phyloP scores from a whole-genome alignment of 345 rosid species.

The Salix udensis region DNA sequence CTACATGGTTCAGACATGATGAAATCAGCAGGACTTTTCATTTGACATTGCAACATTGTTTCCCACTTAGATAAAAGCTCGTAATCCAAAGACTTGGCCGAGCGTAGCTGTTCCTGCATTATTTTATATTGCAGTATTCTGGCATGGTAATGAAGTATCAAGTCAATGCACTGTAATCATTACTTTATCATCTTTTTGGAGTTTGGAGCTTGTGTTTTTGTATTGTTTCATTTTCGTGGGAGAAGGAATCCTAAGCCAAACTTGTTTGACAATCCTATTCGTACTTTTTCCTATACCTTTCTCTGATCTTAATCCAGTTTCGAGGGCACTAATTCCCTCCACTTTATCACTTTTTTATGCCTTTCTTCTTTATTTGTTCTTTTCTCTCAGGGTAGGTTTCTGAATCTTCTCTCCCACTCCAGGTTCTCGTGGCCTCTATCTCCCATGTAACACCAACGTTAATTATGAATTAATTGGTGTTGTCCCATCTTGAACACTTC shows the following conservation, averaged over 20 bases:
- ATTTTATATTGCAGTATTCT: background rate
- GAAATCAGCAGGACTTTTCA: constrained; percentile 8
- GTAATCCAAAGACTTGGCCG: background rate
- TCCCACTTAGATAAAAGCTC: background rate
- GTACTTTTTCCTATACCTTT: constrained; percentile 31
- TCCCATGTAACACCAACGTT: background rate
- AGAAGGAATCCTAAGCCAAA: constrained; percentile 15
- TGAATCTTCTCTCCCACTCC: constrained; percentile 19
- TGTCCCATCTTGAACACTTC: background rate
- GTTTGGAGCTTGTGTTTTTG: background rate
- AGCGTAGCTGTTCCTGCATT: background rate
- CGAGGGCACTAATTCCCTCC: background rate
- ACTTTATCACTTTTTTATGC: constrained; percentile 7
- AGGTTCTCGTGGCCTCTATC: background rate
- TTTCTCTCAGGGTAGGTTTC: constrained; percentile 22
- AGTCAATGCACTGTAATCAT: background rate
- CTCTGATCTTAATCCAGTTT: constrained; percentile 29
- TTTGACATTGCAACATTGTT: background rate
- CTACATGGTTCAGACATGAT: background rate
- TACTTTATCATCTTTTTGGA: background rate
- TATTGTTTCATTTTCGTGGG: constrained; percentile 1
- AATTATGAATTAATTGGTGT: background rate
- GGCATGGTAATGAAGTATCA: background rate
- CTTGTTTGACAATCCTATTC: constrained; percentile 9
- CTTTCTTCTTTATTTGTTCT: constrained; percentile 8